These are phyloP conservation scores for Cyclanthera cordifolia DNA, from an alignment of 306 rosid genomes.

Conservation along the genomic window DNA sequence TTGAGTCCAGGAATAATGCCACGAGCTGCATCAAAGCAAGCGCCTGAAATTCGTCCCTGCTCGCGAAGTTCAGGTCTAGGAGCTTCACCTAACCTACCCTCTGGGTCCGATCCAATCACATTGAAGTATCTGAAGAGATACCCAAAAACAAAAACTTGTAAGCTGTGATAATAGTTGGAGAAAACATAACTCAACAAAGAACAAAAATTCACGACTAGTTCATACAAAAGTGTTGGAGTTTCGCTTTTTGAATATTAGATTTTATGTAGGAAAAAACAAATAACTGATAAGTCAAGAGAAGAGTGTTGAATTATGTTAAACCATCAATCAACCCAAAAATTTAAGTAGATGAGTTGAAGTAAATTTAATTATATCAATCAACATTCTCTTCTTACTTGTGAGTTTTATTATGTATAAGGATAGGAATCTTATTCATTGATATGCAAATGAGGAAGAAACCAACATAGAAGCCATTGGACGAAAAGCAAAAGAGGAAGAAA, in stretches of 20 bases:
- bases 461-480: not conserved
- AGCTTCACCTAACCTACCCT: slow-evolving; percentile 84
- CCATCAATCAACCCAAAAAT: no score
- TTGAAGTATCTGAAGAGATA: slow-evolving; percentile 55
- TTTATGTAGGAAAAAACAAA: no score
- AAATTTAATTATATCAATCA: no score
- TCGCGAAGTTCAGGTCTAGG: slow-evolving; percentile 86
- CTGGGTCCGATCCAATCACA: slow-evolving; percentile 90
- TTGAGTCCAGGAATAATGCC: slow-evolving; percentile 58
- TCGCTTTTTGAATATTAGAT: not conserved
- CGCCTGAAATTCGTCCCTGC: slow-evolving; percentile 85
- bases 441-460: not conserved
- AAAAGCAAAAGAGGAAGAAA: not conserved
- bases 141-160: slow-evolving; percentile 2
- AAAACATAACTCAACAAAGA: not conserved
- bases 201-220: not conserved
- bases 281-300: not conserved
- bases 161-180: not conserved
- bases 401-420: no score
- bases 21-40: slow-evolving; percentile 86
- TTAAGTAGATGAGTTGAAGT: no score
- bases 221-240: not conserved
- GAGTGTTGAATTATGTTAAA: no score
- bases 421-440: no score
- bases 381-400: no score